Evolutionary conservation across 2,329 filamentous ascomycete genomes (phyloP).

Genomic region (Alternaria arbusti): DNA sequence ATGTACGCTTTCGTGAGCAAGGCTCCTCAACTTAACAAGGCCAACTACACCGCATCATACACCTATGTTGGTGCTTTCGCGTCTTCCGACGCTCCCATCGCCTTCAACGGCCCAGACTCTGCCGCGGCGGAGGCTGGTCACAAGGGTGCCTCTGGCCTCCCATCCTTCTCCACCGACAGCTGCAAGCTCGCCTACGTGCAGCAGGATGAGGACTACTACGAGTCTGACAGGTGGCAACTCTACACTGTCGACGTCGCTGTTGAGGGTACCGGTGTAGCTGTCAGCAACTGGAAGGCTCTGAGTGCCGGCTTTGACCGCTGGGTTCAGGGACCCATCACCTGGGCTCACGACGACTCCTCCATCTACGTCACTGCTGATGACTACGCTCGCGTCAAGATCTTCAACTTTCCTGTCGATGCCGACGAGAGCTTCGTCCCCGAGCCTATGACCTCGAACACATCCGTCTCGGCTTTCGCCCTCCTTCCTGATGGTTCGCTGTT

Average conservation of each 20-base stretch:
- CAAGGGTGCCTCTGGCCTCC: constrained; percentile 70
- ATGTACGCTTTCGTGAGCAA: constrained; percentile 71
- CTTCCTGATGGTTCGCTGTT: constrained; percentile 64
- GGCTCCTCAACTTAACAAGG: constrained; percentile 73
- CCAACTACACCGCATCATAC: constrained; percentile 80
- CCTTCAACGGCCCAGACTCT: constrained; percentile 43
- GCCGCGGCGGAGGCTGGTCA: constrained; percentile 47
- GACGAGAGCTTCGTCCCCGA: constrained; percentile 54
- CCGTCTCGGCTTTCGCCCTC: constrained; percentile 55
- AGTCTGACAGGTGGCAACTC: constrained; percentile 74
- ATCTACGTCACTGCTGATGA: constrained; percentile 45
- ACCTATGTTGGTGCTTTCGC: constrained; percentile 75
- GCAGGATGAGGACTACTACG: constrained; percentile 69
- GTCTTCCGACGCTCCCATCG: constrained; percentile 56
- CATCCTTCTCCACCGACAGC: constrained; percentile 77
- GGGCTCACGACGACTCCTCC: constrained; percentile 41
- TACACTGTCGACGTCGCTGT: constrained; percentile 41
- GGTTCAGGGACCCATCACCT: constrained; percentile 35
- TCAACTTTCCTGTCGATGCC: constrained; percentile 68
- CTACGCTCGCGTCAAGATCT: constrained; percentile 52
- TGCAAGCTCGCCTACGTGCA: constrained; percentile 79
- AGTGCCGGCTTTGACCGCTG: constrained; percentile 41
- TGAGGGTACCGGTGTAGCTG: constrained; percentile 24
- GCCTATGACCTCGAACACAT: constrained; percentile 53
- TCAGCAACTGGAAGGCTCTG: constrained; percentile 41